Evolutionary conservation across 2,329 filamentous ascomycete species (phyloP).

Genomic region (Colletotrichum zoysiae): DNA sequence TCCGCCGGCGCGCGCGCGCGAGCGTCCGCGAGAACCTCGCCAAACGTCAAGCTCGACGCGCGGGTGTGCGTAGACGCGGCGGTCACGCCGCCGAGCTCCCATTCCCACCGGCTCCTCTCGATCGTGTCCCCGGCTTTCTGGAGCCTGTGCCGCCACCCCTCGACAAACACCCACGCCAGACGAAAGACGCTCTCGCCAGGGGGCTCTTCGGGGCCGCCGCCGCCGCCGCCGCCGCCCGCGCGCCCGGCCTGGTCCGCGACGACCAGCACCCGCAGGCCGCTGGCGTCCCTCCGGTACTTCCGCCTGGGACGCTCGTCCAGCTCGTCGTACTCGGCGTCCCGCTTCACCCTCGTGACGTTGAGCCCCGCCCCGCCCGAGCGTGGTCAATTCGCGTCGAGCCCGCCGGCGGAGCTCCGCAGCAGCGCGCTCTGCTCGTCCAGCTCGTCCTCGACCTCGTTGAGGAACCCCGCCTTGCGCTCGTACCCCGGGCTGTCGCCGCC

Average conservation of each 20-base stretch:
- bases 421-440: constrained; percentile 50
- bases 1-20: constrained; percentile 15
- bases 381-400: constrained; percentile 52
- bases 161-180: constrained; percentile 54
- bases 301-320: neutral
- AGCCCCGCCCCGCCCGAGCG: constrained; percentile 50
- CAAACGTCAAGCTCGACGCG: constrained; percentile 29
- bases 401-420: constrained; percentile 43
- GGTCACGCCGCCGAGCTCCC: constrained; percentile 45
- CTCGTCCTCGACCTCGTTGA: constrained; percentile 43
- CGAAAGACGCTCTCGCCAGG: constrained; percentile 47
- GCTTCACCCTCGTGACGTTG: constrained; percentile 34
- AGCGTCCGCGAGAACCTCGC: constrained; percentile 21
- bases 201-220: constrained; percentile 30
- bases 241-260: constrained; percentile 7
- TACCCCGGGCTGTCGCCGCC: constrained; percentile 19
- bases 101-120: constrained; percentile 51
- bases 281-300: constrained; percentile 32
- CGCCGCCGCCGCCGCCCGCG: no score
- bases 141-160: constrained; percentile 54
- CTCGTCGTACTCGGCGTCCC: constrained; percentile 37
- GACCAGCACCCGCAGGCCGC: constrained; percentile 30
- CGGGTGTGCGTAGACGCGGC: constrained; percentile 29
- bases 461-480: constrained; percentile 36
- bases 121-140: constrained; percentile 50